Percentiles rank a stretch among this genome's conserved stretches.
These are phyloP conservation scores for Candida hispaniensis DNA, from an alignment of 805 yeast species.

Conservation along the genomic window DNA sequence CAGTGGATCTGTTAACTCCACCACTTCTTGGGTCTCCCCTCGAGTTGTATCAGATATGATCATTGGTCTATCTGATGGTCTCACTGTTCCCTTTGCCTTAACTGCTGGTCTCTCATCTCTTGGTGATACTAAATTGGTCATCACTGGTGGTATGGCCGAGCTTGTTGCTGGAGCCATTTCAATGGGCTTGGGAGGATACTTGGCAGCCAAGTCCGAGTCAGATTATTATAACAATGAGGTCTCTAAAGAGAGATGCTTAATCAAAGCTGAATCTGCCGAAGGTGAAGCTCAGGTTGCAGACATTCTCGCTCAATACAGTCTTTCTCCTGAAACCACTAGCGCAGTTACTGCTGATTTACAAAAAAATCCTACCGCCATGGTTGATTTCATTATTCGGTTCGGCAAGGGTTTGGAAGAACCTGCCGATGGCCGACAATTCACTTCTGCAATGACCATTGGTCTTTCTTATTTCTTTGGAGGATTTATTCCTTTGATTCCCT, in stretches of 20 bases:
- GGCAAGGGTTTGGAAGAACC: conserved; percentile 96
- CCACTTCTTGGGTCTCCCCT: conserved; percentile 36
- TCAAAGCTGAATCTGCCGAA: conserved; percentile 24
- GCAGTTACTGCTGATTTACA: conserved; percentile 71
- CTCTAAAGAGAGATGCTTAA: conserved; percentile 23
- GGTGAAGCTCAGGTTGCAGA: conserved; percentile 74
- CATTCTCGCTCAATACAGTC: conserved; percentile 58
- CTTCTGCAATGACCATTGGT: conserved; percentile 86
- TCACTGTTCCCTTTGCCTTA: conserved; percentile 96
- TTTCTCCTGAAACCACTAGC: conserved; percentile 59
- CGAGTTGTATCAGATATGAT: conserved; percentile 88
- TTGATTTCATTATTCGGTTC: conserved; percentile 75
- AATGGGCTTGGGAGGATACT: conserved; percentile 95
- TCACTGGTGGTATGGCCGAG: conserved; percentile 97
- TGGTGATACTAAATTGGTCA: conserved; percentile 82
- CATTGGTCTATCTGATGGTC: conserved; percentile 89
- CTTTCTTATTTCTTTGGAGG: conserved; percentile 85
- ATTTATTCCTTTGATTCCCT: conserved; percentile 80
- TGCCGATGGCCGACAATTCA: conserved; percentile 78
- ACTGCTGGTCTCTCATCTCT: conserved; percentile 91
- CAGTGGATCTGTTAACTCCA: conserved; percentile 17
- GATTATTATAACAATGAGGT: conserved; percentile 27
- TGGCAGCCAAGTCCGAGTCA: conserved; percentile 83
- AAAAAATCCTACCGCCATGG: conserved; percentile 62
- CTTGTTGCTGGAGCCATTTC: conserved; percentile 93